These are phyloP conservation scores for Dictyophora rubrovolvata DNA, from an alignment of 768 basidiomycete genomes.

Conservation along the genomic window DNA sequence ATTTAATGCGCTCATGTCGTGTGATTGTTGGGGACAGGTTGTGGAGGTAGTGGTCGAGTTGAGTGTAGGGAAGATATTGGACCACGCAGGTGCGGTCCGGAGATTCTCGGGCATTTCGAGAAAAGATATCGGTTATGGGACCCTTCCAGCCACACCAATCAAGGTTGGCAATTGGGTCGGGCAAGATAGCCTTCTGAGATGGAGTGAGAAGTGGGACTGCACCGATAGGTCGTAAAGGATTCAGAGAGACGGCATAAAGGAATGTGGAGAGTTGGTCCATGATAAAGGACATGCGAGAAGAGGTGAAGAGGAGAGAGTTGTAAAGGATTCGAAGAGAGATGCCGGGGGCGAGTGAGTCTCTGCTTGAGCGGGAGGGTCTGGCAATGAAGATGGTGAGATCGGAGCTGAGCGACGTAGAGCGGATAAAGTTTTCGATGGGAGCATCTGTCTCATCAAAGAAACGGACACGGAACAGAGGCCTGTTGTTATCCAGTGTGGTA, in stretches of 20 bases:
- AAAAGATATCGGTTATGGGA: constrained; percentile 92
- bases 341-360: constrained; percentile 59
- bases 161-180: constrained; percentile 77
- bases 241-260: constrained; percentile 56
- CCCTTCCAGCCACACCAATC: constrained; percentile 98
- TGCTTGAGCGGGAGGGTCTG: constrained; percentile 54
- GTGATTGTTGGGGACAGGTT: constrained; percentile 12
- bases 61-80: constrained; percentile 48
- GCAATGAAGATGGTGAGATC: constrained; percentile 89
- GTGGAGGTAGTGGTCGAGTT: too few relatives aligned
- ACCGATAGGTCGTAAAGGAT: constrained; percentile 63
- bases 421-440: constrained; percentile 62
- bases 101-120: constrained; percentile 66
- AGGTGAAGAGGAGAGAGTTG: constrained; percentile 89
- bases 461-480: constrained; percentile 83
- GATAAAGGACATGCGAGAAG: constrained; percentile 62
- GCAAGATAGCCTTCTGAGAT: constrained; percentile 57
- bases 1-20: constrained; percentile 46
- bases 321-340: constrained; percentile 80
- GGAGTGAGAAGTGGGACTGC: constrained; percentile 73
- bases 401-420: constrained; percentile 74
- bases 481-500: constrained; percentile 31
- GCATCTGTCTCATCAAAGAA: constrained; percentile 90
- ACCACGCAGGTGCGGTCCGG: constrained; percentile 86
- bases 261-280: constrained; percentile 80